Evolutionary conservation across 345 rosid genomes (phyloP), one percentile per base, ranked within the genome.

Genomic region (Psidium guajava): DNA sequence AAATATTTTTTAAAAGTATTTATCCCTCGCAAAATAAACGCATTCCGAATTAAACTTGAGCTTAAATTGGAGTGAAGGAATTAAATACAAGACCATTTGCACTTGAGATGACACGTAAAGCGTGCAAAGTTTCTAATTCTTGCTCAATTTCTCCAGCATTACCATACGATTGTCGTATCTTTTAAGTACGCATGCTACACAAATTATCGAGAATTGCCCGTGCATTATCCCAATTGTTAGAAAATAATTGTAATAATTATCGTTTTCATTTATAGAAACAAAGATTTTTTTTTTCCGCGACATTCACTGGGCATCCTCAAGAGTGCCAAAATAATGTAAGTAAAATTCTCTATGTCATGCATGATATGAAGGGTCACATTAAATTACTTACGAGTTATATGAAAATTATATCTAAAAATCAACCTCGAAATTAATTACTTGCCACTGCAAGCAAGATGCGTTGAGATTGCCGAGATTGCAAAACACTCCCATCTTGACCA

Each of bases 1-100:
- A 40, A 27, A 27, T 0, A 0, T 36, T 59, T 6, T 59, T 59
- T 57, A 0, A 6, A 59, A 27, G 3, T 3, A 14, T 61, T 28
- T 8, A 61, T 61, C 28, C 6, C 28, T 0, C 2, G 21, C 8
- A 3, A 61, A 61, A 61, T 0, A 15, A 1, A 28, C 1, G 0
- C 2, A 61, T 1, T 10, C 3, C 3, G 1, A 14, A 5, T 14
- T 61, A 27, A 61, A 15, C 21, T 28, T 5, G 1, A 15, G 42
- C 40, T 61, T 1, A 1, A 28, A 15, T 61, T 2, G 8, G 0
- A 61, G 42, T 15, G 11, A 15, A 1, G 16, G 74, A 61, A 61
- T 28, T 61, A 61, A 61, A 3, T 28, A 61, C 11, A 0, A 61
- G 5, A n/a, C n/a, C n/a, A 3, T 59, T 28, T 61, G 8, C 21